Evolutionary conservation across 805 yeast genomes (phyloP), one percentile per base, ranked within the genome.

Genomic region (Myxozyma neglecta): DNA sequence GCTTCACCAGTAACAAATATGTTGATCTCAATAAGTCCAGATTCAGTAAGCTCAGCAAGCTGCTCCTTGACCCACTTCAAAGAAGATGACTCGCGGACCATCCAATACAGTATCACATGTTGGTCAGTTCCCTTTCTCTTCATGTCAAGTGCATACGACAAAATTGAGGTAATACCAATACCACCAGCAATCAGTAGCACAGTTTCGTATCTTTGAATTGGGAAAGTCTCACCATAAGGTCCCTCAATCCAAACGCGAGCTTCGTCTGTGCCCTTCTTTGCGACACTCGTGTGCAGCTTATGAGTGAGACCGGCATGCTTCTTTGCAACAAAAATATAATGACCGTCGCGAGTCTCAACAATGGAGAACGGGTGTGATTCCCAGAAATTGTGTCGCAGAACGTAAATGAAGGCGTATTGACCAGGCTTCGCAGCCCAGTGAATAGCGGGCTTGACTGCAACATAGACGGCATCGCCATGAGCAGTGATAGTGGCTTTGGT

Each of bases 121-220:
- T 60, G 64, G 13, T 56, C 53, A 5, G 61, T 29, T 29, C 45
- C 51, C 32, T 59, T 40, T 20, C 67, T 58, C 54, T 48, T 52
- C 56, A 61, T 61, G 53, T 64, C 77, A 60, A 57, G 68, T 55
- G 62, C 58, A 43, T 53, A 53, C 1, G 40, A 20, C 32, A 58
- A 13, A 14, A 53, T 24, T n/a, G 62, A 53, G 6, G 62, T 58
- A 32, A 58, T 51, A 18, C 60, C 60, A 18, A 57, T 82, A 3
- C 89, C 89, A 10, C 89, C 89, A 2, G 86, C 85, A 44, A 85
- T 71, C 49, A 85, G 78, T 5, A 85, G 73, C 1, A 81, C 80
- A 49, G 78, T 76, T 36, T 77, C 63, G 37, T 81, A 83, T 24
- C 79, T 75, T 46, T 76, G 76, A 57, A 82, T 80, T 0, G 85